These are phyloP conservation scores for Beauveria sp. DNA, from an alignment of 2,329 filamentous ascomycete genomes.

Conservation along the genomic window DNA sequence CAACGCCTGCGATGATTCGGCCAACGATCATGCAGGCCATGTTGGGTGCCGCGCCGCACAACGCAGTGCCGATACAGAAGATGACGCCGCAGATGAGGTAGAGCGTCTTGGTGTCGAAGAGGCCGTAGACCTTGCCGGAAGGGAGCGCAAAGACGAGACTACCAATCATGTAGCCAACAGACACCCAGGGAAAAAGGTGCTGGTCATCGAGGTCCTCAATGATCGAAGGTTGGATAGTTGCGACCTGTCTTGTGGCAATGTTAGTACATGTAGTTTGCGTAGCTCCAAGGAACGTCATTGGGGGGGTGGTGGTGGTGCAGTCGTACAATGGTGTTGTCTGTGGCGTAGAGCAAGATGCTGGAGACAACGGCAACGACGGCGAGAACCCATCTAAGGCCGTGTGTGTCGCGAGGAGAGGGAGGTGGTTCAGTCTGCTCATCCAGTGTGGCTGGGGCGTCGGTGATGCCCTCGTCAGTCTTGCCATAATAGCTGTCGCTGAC, in stretches of 20 bases:
- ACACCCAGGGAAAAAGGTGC: constrained; percentile 26
- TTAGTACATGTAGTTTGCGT: too few species aligned
- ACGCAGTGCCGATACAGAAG: constrained; percentile 20
- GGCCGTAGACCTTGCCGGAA: constrained; percentile 30
- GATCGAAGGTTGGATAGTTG: constrained; percentile 36
- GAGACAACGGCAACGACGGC: constrained; percentile 15
- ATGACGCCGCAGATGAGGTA: constrained; percentile 17
- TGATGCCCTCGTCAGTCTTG: too few species aligned
- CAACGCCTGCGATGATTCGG: constrained; percentile 33
- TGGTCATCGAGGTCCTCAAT: constrained; percentile 28
- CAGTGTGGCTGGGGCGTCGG: too few species aligned
- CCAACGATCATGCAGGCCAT: constrained; percentile 39
- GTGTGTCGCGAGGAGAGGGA: too few species aligned
- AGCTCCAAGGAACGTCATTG: too few species aligned
- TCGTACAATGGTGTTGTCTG: constrained; percentile 37
- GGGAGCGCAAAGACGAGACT: constrained; percentile 29
- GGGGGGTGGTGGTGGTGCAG: too few species aligned
- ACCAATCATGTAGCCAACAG: too few species aligned
- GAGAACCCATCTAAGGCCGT: constrained; percentile 10
- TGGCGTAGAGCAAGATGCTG: constrained; percentile 31
- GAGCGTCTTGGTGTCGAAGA: constrained; percentile 36
- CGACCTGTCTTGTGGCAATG: constrained; percentile 19
- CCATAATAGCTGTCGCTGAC: too few species aligned
- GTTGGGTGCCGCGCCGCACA: constrained; percentile 32
- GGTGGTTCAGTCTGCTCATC: too few species aligned